Evolutionary conservation across 352 stramenopile genomes (phyloP).

Genomic region (Phytophthora europaea): DNA sequence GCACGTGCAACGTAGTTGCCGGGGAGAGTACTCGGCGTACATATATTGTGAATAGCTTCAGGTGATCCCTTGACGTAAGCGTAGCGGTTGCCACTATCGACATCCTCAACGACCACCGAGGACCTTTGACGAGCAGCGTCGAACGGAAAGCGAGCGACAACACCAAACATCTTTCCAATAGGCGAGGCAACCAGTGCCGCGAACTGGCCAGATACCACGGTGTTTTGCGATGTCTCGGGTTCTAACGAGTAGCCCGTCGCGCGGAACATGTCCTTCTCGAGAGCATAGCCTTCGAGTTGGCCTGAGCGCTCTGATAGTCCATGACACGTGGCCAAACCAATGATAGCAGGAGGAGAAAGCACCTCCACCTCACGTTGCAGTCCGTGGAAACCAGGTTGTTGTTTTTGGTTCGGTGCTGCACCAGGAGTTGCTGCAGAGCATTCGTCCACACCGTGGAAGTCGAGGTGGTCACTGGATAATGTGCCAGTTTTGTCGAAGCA

Average conservation of each 20-base stretch:
- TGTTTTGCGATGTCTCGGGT: conserved; percentile 44
- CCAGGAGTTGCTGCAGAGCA: conserved; percentile 38
- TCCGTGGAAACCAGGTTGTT: conserved; percentile 48
- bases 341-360: conserved; percentile 65
- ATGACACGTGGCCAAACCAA: conserved; percentile 78
- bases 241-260: conserved; percentile 72
- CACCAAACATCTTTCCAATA: conserved; percentile 73
- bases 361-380: conserved; percentile 78
- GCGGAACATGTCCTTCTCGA: conserved; percentile 83
- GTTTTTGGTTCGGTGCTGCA: conserved; percentile 19
- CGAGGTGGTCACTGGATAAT: conserved; percentile 74
- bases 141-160: conserved; percentile 80
- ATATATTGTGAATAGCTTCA: conserved; percentile 72
- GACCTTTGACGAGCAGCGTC: conserved; percentile 77
- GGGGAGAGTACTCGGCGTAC: conserved; percentile 68
- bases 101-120: conserved; percentile 76
- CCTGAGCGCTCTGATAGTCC: conserved; percentile 63
- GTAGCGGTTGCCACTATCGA: conserved; percentile 66
- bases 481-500: conserved; percentile 91
- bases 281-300: conserved; percentile 68
- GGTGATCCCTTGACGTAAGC: conserved; percentile 82
- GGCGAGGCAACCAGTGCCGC: conserved; percentile 73
- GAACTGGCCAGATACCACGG: conserved; percentile 43
- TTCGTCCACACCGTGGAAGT: conserved; percentile 81
- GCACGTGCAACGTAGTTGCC: conserved; percentile 73